Base-by-base conservation (phyloP, 495 filamentous ascomycete species). In the Trichoderma orchidacearum region DNA sequence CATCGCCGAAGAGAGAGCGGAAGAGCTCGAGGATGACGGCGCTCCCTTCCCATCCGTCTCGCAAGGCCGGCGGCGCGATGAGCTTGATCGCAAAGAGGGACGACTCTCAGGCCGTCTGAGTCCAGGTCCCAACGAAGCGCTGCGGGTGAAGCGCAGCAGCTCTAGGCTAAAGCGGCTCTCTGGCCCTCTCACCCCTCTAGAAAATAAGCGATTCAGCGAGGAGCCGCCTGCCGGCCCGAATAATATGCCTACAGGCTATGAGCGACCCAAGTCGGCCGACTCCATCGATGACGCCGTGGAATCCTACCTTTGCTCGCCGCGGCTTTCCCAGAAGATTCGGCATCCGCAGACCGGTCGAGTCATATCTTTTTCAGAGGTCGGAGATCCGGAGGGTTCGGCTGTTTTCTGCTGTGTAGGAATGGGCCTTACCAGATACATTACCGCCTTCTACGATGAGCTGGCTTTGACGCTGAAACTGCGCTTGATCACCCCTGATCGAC, bases 371-470 rank as follows among this genome's bases (percentile, higher is more conserved):
- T 96, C 92, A 0, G 94, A 99, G 70, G 93, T 99, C 18, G 93
- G 93, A 21, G 89, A 97, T 63, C 87, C 90, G 0, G 81, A 88
- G 53, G 93, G 93, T 9, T 90, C 85, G 64, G 92, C 90, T 7
- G 89, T 99, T 23, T 89, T 99, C 45, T 92, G 90, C 68, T 99
- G 94, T 66, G 89, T 99, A 9, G 93, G 93, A 29, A 99, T 99
- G 93, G 93, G 93, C 1, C 67, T 99, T 56, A 99, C 93, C 5
- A 83, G 93, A 66, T 97, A 95, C 66, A 84, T 99, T 54, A 96
- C 87, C 60, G 90, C 90, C 5, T 99, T 99, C 63, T 99, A 99
- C 63, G 93, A 99, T 67, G 92, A 99, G 65, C 76, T 99, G 58
- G 93, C 94, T 15, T 73, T 87, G 59, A 90, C 90, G 0, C 77